A percentile compares a stretch with the other conserved stretches of the same genome.
Conservation (phyloP, 371 early-diverging fungal species). For the Mucor sp. region DNA sequence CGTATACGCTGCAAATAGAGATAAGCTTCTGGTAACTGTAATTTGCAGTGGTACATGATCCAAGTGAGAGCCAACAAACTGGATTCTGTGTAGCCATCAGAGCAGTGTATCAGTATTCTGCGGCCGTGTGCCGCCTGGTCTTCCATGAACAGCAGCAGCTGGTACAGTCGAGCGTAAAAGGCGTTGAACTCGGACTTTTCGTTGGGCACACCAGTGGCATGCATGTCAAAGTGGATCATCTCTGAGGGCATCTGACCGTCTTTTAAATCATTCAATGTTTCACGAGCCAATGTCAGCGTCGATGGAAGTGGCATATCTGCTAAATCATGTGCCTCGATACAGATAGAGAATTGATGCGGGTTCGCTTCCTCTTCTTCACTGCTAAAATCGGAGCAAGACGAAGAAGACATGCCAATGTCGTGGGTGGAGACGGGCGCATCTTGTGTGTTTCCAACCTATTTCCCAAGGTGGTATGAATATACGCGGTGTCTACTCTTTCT, state of each 20-base stretch:
- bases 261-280: constrained; percentile 37
- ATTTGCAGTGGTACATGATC: constrained; percentile 55
- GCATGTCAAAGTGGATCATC: constrained; percentile 58
- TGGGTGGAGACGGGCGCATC: constrained; percentile 52
- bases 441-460: constrained; percentile 61
- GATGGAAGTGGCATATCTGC: constrained; percentile 58
- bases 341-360: constrained; percentile 58
- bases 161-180: constrained; percentile 26
- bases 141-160: constrained; percentile 46
- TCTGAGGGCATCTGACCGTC: constrained; percentile 35
- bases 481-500: no score
- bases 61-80: constrained; percentile 52
- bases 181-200: constrained; percentile 25
- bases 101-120: constrained; percentile 59
- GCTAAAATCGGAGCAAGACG: not conserved
- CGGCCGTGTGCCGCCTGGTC: constrained; percentile 36
- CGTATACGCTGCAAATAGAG: constrained; percentile 56
- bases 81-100: constrained; percentile 68
- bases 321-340: constrained; percentile 61
- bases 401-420: not conserved
- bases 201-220: constrained; percentile 30
- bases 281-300: constrained; percentile 42
- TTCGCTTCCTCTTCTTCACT: constrained; percentile 22
- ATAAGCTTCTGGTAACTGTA: constrained; percentile 61
- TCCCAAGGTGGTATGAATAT: no score